Evolutionary conservation across 169 alveolate genomes (phyloP).

Genomic region (Eimeria maxima): DNA sequence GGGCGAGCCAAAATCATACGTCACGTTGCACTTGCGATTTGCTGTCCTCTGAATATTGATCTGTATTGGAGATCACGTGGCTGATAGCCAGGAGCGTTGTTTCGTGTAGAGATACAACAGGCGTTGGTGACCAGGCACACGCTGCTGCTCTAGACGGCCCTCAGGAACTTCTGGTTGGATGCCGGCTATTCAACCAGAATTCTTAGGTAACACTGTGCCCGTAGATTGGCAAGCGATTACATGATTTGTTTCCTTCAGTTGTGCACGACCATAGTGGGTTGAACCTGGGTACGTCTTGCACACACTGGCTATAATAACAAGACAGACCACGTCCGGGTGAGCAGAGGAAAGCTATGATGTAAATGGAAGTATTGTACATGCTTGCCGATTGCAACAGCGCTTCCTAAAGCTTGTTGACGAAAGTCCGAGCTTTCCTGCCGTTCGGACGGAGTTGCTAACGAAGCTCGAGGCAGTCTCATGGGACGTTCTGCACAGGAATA

Average conservation of each 20-base stretch:
- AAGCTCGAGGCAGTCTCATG: not conserved
- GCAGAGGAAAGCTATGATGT: not conserved
- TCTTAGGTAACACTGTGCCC: not conserved
- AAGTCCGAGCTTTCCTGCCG: not conserved
- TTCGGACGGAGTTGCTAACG: not conserved
- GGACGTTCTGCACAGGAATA: not conserved
- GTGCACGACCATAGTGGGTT: not conserved
- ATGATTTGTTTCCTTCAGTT: not conserved
- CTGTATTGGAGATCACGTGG: not conserved
- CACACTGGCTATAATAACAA: not conserved
- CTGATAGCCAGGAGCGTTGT: not conserved
- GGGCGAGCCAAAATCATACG: not conserved
- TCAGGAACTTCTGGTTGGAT: not conserved
- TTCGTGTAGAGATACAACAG: not conserved
- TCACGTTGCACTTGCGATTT: not conserved
- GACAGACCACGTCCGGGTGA: not conserved
- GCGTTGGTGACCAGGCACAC: not conserved
- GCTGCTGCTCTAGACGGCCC: not conserved
- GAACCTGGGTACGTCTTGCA: not conserved
- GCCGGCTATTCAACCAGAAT: not conserved
- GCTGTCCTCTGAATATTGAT: not conserved
- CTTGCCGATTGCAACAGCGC: not conserved
- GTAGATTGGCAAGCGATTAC: not conserved
- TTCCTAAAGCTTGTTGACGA: not conserved
- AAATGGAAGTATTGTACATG: not conserved